Evolutionary conservation across 345 rosid species (phyloP).

Genomic region (Ailanthus altissimus): DNA sequence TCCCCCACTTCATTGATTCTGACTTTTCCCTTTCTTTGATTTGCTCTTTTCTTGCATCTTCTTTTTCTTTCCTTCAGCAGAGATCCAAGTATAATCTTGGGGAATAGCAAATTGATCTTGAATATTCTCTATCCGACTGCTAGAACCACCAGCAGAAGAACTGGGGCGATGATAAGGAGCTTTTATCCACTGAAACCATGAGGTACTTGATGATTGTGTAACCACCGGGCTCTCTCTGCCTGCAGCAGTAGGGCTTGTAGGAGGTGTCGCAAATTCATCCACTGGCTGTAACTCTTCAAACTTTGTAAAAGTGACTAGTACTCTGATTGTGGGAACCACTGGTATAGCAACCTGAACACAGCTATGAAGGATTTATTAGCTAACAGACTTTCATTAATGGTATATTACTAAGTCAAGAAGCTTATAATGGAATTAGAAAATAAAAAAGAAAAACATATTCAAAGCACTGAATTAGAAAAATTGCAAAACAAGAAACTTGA

Average conservation of each 20-base stretch:
- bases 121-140: constrained; percentile 55
- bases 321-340: constrained; percentile 91
- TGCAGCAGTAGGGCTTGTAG: constrained; percentile 69
- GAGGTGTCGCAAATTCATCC: constrained; percentile 91
- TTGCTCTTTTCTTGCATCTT: constrained; percentile 90
- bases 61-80: constrained; percentile 82
- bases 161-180: constrained; percentile 64
- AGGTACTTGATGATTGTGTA: constrained; percentile 48
- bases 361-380: constrained; percentile 17
- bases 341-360: constrained; percentile 88
- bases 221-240: constrained; percentile 67
- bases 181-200: constrained; percentile 97
- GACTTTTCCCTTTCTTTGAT: constrained; percentile 61
- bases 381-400: background rate
- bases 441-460: background rate
- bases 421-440: background rate
- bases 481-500: background rate
- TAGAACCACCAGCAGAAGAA: constrained; percentile 43
- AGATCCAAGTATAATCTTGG: constrained; percentile 73
- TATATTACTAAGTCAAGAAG: background rate
- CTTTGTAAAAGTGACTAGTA: constrained; percentile 85
- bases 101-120: constrained; percentile 87
- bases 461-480: background rate
- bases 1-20: constrained; percentile 37
- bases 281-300: constrained; percentile 80